phyloP scores from a whole-genome alignment of 768 basidiomycete genomes.

The Mycena crocata region DNA sequence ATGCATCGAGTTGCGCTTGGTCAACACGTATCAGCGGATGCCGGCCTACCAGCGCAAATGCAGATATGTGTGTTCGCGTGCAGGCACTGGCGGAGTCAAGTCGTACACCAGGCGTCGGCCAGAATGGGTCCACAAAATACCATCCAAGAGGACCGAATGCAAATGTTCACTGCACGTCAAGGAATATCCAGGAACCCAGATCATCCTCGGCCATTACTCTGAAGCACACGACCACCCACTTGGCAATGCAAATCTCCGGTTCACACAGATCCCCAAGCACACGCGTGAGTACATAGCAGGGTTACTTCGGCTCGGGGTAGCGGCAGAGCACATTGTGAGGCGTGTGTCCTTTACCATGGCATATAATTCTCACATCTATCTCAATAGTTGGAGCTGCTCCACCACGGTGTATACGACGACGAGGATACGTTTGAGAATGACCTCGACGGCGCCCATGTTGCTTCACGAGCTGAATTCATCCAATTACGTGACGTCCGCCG shows the following conservation, averaged over 20 bases:
- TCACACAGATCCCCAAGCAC: slow-evolving; percentile 6
- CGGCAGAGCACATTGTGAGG: slow-evolving; percentile 3
- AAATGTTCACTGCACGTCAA: background rate
- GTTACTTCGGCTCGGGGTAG: background rate
- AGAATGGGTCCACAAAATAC: background rate
- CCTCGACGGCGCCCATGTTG: background rate
- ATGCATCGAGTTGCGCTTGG: background rate
- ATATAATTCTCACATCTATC: background rate
- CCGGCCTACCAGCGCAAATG: background rate
- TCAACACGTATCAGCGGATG: background rate
- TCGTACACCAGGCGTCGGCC: background rate
- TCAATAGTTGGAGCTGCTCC: background rate
- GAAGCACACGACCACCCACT: background rate
- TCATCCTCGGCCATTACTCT: background rate
- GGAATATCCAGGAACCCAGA: background rate
- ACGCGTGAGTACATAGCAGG: slow-evolving; percentile 13
- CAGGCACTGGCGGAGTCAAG: background rate
- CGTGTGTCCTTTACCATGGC: background rate
- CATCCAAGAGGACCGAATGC: background rate
- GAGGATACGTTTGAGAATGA: background rate
- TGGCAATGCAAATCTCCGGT: background rate
- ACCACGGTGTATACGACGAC: background rate
- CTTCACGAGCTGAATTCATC: slow-evolving; percentile 1
- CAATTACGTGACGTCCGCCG: slow-evolving; percentile 5
- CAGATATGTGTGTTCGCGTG: background rate